These are phyloP conservation scores for Moringa oleifera DNA, from an alignment of 345 rosid species.

Conservation along the genomic window DNA sequence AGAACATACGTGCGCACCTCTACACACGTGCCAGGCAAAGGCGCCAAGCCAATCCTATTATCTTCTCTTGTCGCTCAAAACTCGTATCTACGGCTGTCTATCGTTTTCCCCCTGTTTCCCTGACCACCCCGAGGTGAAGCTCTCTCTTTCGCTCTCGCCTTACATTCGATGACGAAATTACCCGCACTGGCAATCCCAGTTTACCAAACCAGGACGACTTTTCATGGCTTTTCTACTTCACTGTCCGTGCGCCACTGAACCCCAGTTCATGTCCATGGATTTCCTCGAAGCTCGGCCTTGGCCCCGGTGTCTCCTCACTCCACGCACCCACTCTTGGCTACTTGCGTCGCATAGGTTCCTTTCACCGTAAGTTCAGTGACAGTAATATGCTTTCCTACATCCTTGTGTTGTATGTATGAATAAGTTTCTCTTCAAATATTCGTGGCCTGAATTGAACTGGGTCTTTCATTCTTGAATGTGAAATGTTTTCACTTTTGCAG, in stretches of 20 bases:
- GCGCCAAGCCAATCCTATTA: slow-evolving; percentile 12
- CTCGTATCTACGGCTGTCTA: not conserved
- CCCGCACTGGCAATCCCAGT: slow-evolving; percentile 2
- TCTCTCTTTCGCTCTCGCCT: not conserved
- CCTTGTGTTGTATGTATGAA: slow-evolving; percentile 2
- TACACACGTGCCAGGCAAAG: slow-evolving; percentile 14
- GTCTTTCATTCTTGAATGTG: slow-evolving; percentile 1
- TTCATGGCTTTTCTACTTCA: slow-evolving; percentile 14
- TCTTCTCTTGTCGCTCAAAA: not conserved
- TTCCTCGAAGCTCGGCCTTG: slow-evolving; percentile 37
- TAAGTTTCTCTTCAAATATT: not conserved
- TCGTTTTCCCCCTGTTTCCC: not conserved
- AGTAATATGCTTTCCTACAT: not conserved
- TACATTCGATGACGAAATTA: not conserved
- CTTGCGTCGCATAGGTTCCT: slow-evolving; percentile 31
- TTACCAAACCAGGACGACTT: not conserved
- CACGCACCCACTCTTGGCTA: slow-evolving; percentile 34
- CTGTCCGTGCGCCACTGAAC: slow-evolving; percentile 22
- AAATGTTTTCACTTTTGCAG: not conserved
- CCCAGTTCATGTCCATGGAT: slow-evolving; percentile 38
- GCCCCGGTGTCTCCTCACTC: slow-evolving; percentile 26
- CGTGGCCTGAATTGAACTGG: slow-evolving; percentile 4
- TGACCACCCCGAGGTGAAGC: not conserved
- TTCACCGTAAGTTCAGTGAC: slow-evolving; percentile 51
- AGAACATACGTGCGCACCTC: not conserved